Evolutionary conservation across 257 asterid genomes (phyloP).

Genomic region (Solanum bulbocastanum): DNA sequence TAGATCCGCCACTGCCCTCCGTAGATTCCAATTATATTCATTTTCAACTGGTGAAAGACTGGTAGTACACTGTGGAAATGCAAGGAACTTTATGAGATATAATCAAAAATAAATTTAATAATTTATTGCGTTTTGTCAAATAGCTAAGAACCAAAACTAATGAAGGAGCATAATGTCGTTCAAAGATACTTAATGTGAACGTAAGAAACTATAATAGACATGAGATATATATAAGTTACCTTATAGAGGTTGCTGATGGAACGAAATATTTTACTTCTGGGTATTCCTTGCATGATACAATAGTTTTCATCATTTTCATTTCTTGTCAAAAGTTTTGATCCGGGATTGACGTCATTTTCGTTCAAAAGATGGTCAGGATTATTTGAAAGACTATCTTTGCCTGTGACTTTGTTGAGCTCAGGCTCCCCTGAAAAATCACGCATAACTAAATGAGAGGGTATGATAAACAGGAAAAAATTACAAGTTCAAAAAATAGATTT

Average conservation of each 20-base stretch:
- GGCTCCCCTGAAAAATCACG: background rate
- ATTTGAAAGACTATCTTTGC: background rate
- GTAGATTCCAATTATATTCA: background rate
- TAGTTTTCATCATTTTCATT: background rate
- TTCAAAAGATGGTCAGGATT: background rate
- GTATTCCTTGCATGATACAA: background rate
- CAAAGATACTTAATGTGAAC: background rate
- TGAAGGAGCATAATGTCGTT: background rate
- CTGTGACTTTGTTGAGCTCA: background rate
- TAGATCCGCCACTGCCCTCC: no score
- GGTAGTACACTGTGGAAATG: background rate
- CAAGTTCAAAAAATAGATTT: no score
- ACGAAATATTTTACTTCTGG: background rate
- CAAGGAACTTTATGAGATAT: background rate
- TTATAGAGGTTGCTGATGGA: no score
- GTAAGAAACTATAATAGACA: background rate
- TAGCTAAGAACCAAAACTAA: background rate
- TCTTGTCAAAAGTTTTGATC: background rate
- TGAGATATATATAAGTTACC: background rate
- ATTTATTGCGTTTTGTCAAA: background rate
- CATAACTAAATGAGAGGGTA: background rate
- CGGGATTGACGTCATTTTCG: background rate
- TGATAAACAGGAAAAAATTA: background rate
- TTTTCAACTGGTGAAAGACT: background rate
- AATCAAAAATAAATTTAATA: no score